A percentile compares a stretch with the other conserved stretches of the same genome.
phyloP scores from a whole-genome alignment of 441 rosid genomes.

The Populus tomentosa region DNA sequence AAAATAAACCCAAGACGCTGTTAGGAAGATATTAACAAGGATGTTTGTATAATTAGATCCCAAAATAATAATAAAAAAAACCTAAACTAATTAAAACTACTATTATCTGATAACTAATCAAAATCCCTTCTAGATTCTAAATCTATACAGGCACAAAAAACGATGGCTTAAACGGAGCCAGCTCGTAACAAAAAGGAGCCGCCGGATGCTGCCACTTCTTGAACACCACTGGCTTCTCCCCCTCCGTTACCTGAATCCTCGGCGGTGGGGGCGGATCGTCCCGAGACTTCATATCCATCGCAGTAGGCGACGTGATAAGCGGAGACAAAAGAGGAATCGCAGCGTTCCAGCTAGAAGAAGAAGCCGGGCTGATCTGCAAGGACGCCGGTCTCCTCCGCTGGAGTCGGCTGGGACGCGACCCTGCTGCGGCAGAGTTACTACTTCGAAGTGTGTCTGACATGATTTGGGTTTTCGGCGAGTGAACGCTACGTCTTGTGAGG shows the following conservation, averaged over 20 bases:
- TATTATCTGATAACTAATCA: too few species aligned
- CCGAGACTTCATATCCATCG: conserved; percentile 23
- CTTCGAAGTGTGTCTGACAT: conserved; percentile 38
- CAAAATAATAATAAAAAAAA: too few species aligned
- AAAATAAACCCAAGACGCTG: background rate
- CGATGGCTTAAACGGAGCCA: conserved; percentile 37
- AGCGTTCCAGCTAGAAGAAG: conserved; percentile 52
- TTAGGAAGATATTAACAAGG: background rate
- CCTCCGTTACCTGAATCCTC: conserved; percentile 11
- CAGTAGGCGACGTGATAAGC: conserved; percentile 52
- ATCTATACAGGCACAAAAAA: conserved; percentile 53
- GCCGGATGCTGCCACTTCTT: conserved; percentile 95
- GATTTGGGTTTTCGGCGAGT: background rate
- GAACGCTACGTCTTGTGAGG: background rate
- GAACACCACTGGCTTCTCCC: conserved; percentile 37
- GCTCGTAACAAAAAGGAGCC: conserved; percentile 57
- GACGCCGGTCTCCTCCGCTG: conserved; percentile 79
- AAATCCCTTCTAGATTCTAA: background rate
- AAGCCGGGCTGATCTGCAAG: conserved; percentile 44
- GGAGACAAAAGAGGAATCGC: conserved; percentile 95
- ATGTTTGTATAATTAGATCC: background rate
- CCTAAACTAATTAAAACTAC: too few species aligned
- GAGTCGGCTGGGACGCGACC: conserved; percentile 57
- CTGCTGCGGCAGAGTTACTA: conserved; percentile 11
- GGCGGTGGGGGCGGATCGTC: conserved; percentile 24